These are phyloP conservation scores for Rosa persica DNA, from an alignment of 306 rosid species.

Conservation along the genomic window DNA sequence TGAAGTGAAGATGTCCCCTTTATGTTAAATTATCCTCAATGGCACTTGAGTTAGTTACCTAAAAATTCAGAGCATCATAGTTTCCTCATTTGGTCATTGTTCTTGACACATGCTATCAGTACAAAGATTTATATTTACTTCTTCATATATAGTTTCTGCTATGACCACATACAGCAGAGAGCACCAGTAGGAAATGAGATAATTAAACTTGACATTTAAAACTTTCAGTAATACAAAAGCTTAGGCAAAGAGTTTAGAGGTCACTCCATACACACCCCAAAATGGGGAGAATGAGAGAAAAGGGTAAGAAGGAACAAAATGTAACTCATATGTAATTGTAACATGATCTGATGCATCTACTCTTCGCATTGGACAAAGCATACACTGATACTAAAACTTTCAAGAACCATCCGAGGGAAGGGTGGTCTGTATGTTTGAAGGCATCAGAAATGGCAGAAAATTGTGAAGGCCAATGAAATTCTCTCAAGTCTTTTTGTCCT, in stretches of 20 bases:
- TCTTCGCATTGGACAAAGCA: not conserved
- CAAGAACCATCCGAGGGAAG: conserved; percentile 58
- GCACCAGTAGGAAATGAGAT: not conserved
- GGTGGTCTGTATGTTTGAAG: conserved; percentile 81
- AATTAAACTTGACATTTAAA: not conserved
- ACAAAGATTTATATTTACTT: not conserved
- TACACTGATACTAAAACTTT: not conserved
- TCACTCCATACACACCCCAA: not conserved
- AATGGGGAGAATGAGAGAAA: not conserved
- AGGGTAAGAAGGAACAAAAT: not conserved
- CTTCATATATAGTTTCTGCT: not conserved
- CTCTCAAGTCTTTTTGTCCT: conserved; percentile 94
- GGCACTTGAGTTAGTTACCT: not conserved
- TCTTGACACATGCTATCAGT: not conserved
- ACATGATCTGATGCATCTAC: conserved; percentile 6
- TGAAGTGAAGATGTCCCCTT: not conserved
- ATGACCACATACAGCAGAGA: not conserved
- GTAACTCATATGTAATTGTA: not conserved
- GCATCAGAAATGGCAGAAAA: conserved; percentile 96
- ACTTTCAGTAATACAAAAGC: not conserved
- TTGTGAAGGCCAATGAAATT: conserved; percentile 91
- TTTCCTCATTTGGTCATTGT: not conserved
- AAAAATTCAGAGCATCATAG: not conserved
- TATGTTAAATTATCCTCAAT: not conserved
- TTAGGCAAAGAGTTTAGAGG: not conserved